These are phyloP conservation scores for Dictyostelium brefeldianum DNA, from an alignment of 78 protist species.

Conservation along the genomic window DNA sequence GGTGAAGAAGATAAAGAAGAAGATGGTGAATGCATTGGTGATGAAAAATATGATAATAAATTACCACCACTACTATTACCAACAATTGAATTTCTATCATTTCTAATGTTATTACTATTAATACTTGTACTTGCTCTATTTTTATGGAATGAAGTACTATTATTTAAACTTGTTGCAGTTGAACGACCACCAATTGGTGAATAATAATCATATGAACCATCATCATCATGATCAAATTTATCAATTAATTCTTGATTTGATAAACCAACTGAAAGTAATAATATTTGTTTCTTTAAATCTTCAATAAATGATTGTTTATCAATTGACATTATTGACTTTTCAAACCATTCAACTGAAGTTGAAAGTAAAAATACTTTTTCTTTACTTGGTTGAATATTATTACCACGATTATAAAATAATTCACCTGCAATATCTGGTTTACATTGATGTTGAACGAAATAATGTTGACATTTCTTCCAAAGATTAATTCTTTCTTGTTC, in stretches of 20 bases:
- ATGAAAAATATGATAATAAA: conserved; percentile 11
- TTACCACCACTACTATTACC: background rate
- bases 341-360: conserved; percentile 58
- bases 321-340: background rate
- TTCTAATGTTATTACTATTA: background rate
- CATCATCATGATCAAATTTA: background rate
- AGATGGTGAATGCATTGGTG: conserved; percentile 23
- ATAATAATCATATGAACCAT: background rate
- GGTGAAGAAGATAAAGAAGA: conserved; percentile 34
- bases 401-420: conserved; percentile 25
- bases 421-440: conserved; percentile 59
- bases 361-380: conserved; percentile 39
- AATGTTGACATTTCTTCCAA: conserved; percentile 79
- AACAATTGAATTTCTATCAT: background rate
- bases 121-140: background rate
- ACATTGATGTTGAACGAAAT: conserved; percentile 44
- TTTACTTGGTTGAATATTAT: conserved; percentile 10
- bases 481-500: conserved; percentile 80
- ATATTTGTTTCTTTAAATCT: conserved; percentile 54
- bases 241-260: conserved; percentile 22
- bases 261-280: conserved; percentile 50
- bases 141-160: background rate
- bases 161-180: background rate
- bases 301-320: conserved; percentile 1
- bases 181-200: conserved; percentile 11